Evolutionary conservation across 768 basidiomycete species (phyloP).

Genomic region (Boletus sp.): DNA sequence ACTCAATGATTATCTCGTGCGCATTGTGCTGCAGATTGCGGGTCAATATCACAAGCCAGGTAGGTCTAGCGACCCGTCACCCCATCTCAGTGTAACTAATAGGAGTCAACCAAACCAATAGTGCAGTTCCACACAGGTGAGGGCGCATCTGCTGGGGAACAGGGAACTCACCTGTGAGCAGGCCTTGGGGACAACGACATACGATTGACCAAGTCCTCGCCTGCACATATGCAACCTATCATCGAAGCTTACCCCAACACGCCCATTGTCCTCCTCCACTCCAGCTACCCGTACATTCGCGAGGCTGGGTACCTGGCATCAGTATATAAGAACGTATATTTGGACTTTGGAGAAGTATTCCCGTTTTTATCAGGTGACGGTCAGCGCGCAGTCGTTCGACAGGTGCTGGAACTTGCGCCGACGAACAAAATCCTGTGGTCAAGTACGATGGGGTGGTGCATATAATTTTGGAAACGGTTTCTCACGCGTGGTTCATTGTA

Average conservation of each 20-base stretch:
- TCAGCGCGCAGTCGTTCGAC: constrained; percentile 55
- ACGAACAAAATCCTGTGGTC: constrained; percentile 84
- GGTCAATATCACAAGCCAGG: constrained; percentile 58
- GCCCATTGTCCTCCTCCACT: constrained; percentile 67
- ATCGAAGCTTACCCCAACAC: constrained; percentile 63
- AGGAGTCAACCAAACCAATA: constrained; percentile 25
- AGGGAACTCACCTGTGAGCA: background rate
- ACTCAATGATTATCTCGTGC: constrained; percentile 68
- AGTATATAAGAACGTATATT: constrained; percentile 69
- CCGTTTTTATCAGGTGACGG: constrained; percentile 63
- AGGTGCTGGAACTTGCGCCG: constrained; percentile 69
- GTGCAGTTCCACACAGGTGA: constrained; percentile 79
- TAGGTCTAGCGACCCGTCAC: constrained; percentile 22
- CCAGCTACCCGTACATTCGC: constrained; percentile 74
- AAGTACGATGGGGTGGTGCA: constrained; percentile 42
- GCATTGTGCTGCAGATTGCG: constrained; percentile 52
- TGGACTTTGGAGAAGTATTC: constrained; percentile 82
- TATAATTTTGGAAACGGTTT: background rate
- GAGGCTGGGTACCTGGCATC: constrained; percentile 77
- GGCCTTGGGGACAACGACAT: constrained; percentile 76
- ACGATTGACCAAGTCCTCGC: constrained; percentile 53
- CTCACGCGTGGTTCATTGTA: constrained; percentile 2
- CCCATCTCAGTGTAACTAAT: background rate
- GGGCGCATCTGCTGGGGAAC: background rate
- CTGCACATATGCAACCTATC: constrained; percentile 64